phyloP scores from a whole-genome alignment of 495 filamentous ascomycete species.

The Paragyromitra xinjiangensis region DNA sequence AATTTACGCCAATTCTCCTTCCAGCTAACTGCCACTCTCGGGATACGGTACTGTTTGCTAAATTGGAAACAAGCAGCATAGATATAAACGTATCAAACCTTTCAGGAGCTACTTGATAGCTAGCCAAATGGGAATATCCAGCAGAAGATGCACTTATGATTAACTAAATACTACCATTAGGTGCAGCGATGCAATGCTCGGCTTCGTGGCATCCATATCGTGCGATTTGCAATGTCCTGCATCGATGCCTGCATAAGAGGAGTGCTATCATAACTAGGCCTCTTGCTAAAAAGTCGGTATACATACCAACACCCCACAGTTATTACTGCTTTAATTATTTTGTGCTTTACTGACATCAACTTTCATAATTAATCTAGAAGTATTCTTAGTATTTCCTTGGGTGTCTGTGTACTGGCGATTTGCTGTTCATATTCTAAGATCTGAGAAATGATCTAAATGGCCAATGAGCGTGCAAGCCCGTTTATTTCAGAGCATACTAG shows the following conservation, averaged over 20 bases:
- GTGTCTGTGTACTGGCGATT: background rate
- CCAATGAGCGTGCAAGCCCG: slow-evolving; percentile 28
- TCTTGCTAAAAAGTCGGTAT: background rate
- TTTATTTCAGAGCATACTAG: slow-evolving; percentile 22
- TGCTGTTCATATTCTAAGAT: background rate
- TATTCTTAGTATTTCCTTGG: background rate
- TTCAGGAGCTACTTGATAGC: slow-evolving; percentile 20
- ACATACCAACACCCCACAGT: background rate
- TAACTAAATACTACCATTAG: slow-evolving; percentile 24
- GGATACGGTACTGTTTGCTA: background rate
- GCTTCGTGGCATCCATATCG: slow-evolving; percentile 43
- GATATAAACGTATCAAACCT: slow-evolving; percentile 12
- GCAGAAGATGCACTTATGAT: slow-evolving; percentile 19
- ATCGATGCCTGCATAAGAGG: slow-evolving; percentile 11
- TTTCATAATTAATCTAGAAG: background rate
- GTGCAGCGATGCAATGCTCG: slow-evolving; percentile 41
- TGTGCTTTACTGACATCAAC: background rate
- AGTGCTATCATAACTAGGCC: slow-evolving; percentile 12
- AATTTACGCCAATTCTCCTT: background rate
- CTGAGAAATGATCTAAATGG: background rate
- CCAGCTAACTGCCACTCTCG: background rate
- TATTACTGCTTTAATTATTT: background rate
- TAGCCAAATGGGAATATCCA: slow-evolving; percentile 30
- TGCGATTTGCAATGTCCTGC: slow-evolving; percentile 39
- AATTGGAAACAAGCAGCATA: slow-evolving; percentile 10